Evolutionary conservation across 164 flowering plant species (phyloP), one percentile per base, ranked within the genome.

Genomic region (Kalanchoe fedtschenkoi): DNA sequence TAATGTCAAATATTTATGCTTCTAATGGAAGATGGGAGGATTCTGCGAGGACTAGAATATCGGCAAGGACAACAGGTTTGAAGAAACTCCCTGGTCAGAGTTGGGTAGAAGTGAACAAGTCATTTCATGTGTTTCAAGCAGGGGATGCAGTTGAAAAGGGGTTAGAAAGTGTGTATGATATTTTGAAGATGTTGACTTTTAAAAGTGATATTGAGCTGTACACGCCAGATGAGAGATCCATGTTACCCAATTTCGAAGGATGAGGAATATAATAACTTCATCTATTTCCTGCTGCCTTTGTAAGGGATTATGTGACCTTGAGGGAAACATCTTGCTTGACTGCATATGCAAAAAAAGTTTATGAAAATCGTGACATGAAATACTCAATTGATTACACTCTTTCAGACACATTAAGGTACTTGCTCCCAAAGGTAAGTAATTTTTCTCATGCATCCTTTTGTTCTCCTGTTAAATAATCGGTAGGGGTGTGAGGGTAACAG

Each of bases 101-200:
- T 65, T 86, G 90, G 93, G 82, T 91, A 51, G 85, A 83, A 72
- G 78, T 88, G 71, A 73, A 82, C 69, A 82, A 83, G 66, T 80
- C 80, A 74, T 68, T 85, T 28, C 69, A 75, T 59, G 64, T 61
- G 62, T 88, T 91, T 70, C 71, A 81, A n/a, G 75, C 93, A 5
- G 89, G 93, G 28, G 68, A 68, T 58, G 47, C 64, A 53, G 26
- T 44, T 62, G 70, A 75, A 44, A 61, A 26, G 22, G 81, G 74
- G 26, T 65, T 79, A 62, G 81, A 81, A 33, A 71, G 69, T 46
- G 62, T 84, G 56, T 64, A 66, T 37, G 55, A 43, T 3, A 22
- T 76, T 22, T 80, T 90, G 22, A 41, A 70, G 62, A 82, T 73
- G 30, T 74, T 87, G 77, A 61, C 70, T 17, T 57, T 66, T 51